phyloP scores from a whole-genome alignment of 2,329 filamentous ascomycete genomes.

The Fusarium ramigenum region DNA sequence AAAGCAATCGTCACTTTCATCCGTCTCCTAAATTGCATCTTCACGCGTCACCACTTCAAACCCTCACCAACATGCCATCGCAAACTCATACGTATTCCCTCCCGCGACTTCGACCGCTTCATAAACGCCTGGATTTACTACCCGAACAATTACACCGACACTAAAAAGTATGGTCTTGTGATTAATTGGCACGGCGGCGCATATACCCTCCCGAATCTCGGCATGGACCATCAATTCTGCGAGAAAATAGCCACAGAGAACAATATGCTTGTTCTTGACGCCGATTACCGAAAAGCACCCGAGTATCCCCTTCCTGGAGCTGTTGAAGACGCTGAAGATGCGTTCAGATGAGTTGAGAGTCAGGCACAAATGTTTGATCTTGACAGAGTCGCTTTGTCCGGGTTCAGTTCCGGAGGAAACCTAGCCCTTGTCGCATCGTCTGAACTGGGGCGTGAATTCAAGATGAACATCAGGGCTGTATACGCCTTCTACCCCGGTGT shows the following conservation, averaged over 20 bases:
- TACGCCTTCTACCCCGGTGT: slow-evolving; percentile 56
- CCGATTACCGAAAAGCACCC: slow-evolving; percentile 54
- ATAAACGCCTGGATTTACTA: slow-evolving; percentile 46
- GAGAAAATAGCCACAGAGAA: slow-evolving; percentile 43
- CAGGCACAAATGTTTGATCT: slow-evolving; percentile 45
- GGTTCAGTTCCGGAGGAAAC: slow-evolving; percentile 58
- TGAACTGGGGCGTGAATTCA: slow-evolving; percentile 37
- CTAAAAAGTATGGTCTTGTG: slow-evolving; percentile 37
- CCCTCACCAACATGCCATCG: slow-evolving; percentile 21
- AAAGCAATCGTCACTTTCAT: slow-evolving; percentile 24
- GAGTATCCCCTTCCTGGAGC: slow-evolving; percentile 51
- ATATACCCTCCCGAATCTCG: slow-evolving; percentile 48
- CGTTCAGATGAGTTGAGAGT: slow-evolving; percentile 43
- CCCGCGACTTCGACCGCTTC: slow-evolving; percentile 39
- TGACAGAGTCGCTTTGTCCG: slow-evolving; percentile 53
- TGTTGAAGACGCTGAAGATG: slow-evolving; percentile 49
- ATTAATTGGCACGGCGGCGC: slow-evolving; percentile 51
- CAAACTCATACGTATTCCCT: slow-evolving; percentile 39
- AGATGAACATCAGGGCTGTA: slow-evolving; percentile 58
- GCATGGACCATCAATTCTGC: slow-evolving; percentile 52
- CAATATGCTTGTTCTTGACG: slow-evolving; percentile 42
- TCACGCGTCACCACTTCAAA: slow-evolving; percentile 9
- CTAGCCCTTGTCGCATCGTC: slow-evolving; percentile 50
- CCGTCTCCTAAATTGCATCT: slow-evolving; percentile 24
- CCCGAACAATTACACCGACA: neutral